These are phyloP conservation scores for Nothophoma quercina DNA, from an alignment of 2,329 filamentous ascomycete species.

Conservation along the genomic window DNA sequence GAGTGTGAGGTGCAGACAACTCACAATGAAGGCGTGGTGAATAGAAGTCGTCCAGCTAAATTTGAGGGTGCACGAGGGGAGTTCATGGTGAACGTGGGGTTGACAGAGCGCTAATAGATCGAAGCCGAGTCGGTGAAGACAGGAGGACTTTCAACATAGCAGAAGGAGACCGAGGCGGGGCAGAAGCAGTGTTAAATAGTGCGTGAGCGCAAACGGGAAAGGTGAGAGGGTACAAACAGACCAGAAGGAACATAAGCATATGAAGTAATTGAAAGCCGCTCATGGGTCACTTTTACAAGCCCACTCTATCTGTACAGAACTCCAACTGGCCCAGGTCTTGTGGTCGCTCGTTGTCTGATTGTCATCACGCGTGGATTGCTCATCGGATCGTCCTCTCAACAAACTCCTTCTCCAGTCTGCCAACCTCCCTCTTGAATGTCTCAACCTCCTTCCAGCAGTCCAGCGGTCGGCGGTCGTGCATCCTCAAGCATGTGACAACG, in stretches of 20 bases:
- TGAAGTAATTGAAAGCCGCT: conserved; percentile 6
- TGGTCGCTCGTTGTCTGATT: not conserved
- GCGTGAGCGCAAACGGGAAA: too few species aligned
- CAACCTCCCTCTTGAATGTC: conserved; percentile 87
- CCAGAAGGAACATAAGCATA: not conserved
- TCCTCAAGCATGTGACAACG: conserved; percentile 80
- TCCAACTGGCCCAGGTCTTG: not conserved
- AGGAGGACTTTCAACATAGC: not conserved
- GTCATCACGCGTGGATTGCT: conserved; percentile 5
- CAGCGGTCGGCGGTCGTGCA: conserved; percentile 85
- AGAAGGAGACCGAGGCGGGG: too few species aligned
- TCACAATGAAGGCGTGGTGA: too few species aligned
- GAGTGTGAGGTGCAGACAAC: too few species aligned
- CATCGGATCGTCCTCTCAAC: conserved; percentile 77
- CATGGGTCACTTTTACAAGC: conserved; percentile 11
- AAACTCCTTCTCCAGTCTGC: conserved; percentile 84
- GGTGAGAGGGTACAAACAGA: not conserved
- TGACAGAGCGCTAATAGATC: too few species aligned
- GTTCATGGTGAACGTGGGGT: not conserved
- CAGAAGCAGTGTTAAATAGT: too few species aligned
- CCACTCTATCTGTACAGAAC: conserved; percentile 14
- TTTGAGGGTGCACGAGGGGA: too few species aligned
- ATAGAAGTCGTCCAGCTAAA: too few species aligned
- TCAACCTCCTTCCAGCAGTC: conserved; percentile 96
- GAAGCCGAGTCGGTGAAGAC: not conserved